Percentiles rank a stretch among this genome's conserved stretches.
phyloP scores from a whole-genome alignment of 2,329 filamentous ascomycete species.

The Ophiostoma angusticollis region DNA sequence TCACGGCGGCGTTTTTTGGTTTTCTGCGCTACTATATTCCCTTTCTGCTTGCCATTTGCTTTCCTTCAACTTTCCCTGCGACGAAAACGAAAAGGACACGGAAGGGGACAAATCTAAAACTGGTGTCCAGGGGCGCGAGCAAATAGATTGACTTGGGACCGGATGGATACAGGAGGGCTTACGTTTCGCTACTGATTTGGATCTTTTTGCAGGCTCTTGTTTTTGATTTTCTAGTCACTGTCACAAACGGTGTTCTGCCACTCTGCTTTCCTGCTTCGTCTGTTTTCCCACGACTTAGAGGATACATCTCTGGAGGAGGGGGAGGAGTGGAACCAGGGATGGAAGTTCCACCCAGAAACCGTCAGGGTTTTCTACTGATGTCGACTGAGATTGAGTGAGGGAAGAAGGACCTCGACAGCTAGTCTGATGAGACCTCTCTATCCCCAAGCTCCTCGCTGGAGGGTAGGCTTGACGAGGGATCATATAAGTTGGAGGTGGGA shows the following conservation, averaged over 20 bases:
- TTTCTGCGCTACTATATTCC: not conserved
- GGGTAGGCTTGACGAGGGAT: too few species aligned
- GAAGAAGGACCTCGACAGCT: too few species aligned
- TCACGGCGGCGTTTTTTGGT: too few species aligned
- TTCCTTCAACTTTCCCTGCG: not conserved
- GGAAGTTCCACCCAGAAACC: too few species aligned
- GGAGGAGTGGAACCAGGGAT: too few species aligned
- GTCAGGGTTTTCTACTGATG: too few species aligned
- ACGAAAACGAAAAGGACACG: conserved; percentile 1
- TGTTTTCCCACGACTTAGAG: conserved; percentile 6
- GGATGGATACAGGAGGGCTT: conserved; percentile 4
- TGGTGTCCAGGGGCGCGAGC: conserved; percentile 8
- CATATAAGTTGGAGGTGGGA: too few species aligned
- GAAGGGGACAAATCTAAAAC: not conserved
- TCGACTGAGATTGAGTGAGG: too few species aligned
- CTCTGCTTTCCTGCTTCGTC: not conserved
- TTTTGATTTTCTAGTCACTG: not conserved
- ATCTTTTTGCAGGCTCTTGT: not conserved
- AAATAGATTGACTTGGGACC: conserved; percentile 7
- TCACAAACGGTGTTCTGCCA: too few species aligned
- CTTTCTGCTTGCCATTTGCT: not conserved
- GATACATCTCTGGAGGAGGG: conserved; percentile 5
- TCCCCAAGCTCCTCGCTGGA: too few species aligned
- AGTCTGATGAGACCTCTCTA: too few species aligned
- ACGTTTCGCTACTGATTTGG: not conserved